These are phyloP conservation scores for Pseudoturritis turrita DNA, from an alignment of 345 rosid species.

Conservation along the genomic window DNA sequence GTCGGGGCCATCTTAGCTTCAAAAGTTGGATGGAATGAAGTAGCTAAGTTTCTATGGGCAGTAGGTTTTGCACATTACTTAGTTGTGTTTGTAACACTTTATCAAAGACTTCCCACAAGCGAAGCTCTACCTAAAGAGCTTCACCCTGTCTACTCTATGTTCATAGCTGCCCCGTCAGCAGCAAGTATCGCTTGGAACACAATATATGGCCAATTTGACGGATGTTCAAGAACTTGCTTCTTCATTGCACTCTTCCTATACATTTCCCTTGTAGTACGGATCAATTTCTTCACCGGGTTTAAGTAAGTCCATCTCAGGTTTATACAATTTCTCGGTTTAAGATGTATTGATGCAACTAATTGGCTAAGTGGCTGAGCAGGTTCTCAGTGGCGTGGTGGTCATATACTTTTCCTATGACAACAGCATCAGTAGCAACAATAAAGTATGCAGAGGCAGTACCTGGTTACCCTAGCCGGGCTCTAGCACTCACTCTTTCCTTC, in stretches of 20 bases:
- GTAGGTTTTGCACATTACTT: constrained; percentile 90
- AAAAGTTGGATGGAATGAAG: constrained; percentile 79
- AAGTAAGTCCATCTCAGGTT: constrained; percentile 39
- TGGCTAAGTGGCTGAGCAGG: constrained; percentile 33
- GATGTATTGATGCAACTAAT: background rate
- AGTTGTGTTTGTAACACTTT: constrained; percentile 85
- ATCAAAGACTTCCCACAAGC: constrained; percentile 85
- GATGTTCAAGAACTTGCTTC: constrained; percentile 71
- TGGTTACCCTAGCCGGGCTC: constrained; percentile 46
- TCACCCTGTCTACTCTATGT: constrained; percentile 96
- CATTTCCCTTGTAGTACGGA: constrained; percentile 62
- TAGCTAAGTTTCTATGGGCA: constrained; percentile 89
- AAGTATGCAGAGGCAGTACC: constrained; percentile 89
- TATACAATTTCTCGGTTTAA: background rate
- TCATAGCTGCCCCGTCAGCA: constrained; percentile 96
- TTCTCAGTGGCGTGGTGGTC: constrained; percentile 99
- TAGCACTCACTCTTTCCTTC: constrained; percentile 69
- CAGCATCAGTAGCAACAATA: constrained; percentile 80
- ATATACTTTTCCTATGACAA: constrained; percentile 95
- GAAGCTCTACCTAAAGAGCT: constrained; percentile 92
- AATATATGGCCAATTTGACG: constrained; percentile 80
- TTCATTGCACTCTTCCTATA: constrained; percentile 88
- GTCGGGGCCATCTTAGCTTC: constrained; percentile 91
- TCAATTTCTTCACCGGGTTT: constrained; percentile 94
- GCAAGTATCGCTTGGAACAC: constrained; percentile 91